Conservation (phyloP, 257 asterid species). For the Fraxinus cuspidata region DNA sequence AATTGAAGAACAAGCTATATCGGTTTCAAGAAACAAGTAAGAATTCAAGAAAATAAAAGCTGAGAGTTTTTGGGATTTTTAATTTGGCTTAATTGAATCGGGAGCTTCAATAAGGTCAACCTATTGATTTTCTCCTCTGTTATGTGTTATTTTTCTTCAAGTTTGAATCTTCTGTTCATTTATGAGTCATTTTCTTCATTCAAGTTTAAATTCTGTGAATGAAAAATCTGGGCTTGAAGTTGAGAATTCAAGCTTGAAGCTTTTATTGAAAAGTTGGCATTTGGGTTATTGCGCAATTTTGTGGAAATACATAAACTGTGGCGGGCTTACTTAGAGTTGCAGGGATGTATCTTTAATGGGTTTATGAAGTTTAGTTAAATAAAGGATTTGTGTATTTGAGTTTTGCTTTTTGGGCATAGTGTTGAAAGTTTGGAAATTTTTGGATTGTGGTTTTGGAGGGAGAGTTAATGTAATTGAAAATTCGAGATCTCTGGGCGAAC, state of each 20-base stretch:
- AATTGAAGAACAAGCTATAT: slow-evolving; percentile 48
- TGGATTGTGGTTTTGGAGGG: slow-evolving; percentile 66
- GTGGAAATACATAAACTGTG: slow-evolving; percentile 23
- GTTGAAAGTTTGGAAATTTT: slow-evolving; percentile 36
- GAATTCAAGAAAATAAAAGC: slow-evolving; percentile 28
- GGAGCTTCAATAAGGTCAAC: slow-evolving; percentile 62
- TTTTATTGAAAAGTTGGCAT: slow-evolving; percentile 38
- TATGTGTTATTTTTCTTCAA: slow-evolving; percentile 35
- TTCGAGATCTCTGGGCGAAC: slow-evolving; percentile 53
- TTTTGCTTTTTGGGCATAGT: slow-evolving; percentile 28
- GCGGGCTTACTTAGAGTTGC: slow-evolving; percentile 53
- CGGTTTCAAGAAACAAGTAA: slow-evolving; percentile 56
- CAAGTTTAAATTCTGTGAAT: slow-evolving; percentile 35
- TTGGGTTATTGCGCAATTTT: slow-evolving; percentile 37
- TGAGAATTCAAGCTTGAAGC: slow-evolving; percentile 52
- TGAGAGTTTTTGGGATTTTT: slow-evolving; percentile 28
- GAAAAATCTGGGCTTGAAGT: slow-evolving; percentile 56
- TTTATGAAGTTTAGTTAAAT: slow-evolving; percentile 33
- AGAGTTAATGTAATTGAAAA: slow-evolving; percentile 54
- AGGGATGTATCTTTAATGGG: slow-evolving; percentile 42
- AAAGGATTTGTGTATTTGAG: slow-evolving; percentile 30
- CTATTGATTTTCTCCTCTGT: slow-evolving; percentile 29
- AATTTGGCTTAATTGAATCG: slow-evolving; percentile 35
- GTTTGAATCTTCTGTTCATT: slow-evolving; percentile 55
- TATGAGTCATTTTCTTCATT: slow-evolving; percentile 22